Base-by-base conservation (phyloP, 106 monocot species). In the Triglochin maritima region DNA sequence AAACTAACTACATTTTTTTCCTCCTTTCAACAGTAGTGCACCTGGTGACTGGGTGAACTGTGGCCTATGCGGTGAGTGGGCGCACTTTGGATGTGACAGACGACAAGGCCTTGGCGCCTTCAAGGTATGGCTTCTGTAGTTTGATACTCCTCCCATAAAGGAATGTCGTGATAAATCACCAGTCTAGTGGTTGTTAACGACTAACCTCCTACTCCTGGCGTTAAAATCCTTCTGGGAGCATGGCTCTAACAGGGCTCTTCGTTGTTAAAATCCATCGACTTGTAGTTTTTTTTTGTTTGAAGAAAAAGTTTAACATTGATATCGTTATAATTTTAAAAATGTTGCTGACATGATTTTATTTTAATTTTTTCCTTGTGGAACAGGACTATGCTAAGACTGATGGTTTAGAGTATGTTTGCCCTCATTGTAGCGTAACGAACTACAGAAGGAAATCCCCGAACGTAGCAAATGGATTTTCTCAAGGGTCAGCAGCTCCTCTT, bases 1-100 rank as follows among this genome's bases (percentile, higher is more conserved):
- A 7, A 15, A 57, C 46, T 47, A 57, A 53, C 46, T 47, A 56
- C 29, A 29, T 29, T 29, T 29, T 29, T 0, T 65, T 2, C 10
- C 0, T 9, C 3, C 65, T n/a, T 84, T 79, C 53, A 60, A 42
- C 86, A 94, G 93, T 86, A 94, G 93, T 42, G 86, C 89, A 10
- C 82, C 89, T 56, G 93, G 89, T 54, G 93, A 89, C 72, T 94
- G 93, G 93, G 93, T 94, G 49, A 94, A 94, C 65, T 89, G 93
- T 46, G 89, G 89, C n/a, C 65, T 94, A 51, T 94, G 93, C 45
- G 89, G 89, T 46, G 93, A 89, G 56, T 94, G 93, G 93, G 93
- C 93, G 0, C 93, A 94, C 64, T 94, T 94, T 57, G 93, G 93
- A 15, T 94, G 93, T 41, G 93, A 94, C 64, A 80, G 86, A 73